These are phyloP conservation scores for Sechiopsis laciniata DNA, from an alignment of 306 rosid genomes.

Conservation along the genomic window DNA sequence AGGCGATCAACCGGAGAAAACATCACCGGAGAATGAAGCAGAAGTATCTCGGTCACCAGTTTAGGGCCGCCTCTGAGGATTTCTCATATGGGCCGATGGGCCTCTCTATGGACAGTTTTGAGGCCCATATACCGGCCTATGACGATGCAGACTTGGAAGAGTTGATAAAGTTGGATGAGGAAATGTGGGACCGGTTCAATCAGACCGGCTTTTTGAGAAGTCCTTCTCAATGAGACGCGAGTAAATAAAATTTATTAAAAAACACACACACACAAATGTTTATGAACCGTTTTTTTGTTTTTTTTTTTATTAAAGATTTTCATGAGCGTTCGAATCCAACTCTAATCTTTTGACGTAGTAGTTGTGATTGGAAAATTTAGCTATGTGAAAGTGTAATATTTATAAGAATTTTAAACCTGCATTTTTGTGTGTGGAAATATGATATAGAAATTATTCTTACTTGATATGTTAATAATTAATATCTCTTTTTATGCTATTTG, in stretches of 20 bases:
- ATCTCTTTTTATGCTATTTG: too few relatives aligned
- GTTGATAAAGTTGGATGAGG: slow-evolving; percentile 40
- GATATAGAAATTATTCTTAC: too few relatives aligned
- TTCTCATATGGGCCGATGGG: neutral
- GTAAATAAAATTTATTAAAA: neutral
- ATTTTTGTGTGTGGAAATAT: neutral
- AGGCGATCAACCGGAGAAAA: slow-evolving; percentile 34
- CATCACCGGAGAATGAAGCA: slow-evolving; percentile 23
- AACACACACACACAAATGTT: neutral
- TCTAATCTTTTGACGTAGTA: neutral
- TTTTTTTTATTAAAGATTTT: too few relatives aligned
- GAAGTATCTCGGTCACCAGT: slow-evolving; percentile 22
- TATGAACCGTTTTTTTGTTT: neutral
- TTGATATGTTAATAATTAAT: too few relatives aligned
- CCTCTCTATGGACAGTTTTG: neutral
- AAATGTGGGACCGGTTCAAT: slow-evolving; percentile 67
- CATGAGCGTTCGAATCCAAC: neutral
- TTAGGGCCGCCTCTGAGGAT: neutral
- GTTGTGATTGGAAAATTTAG: neutral
- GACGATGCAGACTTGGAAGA: neutral
- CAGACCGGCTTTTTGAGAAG: slow-evolving; percentile 79
- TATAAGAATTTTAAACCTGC: neutral
- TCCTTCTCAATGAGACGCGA: slow-evolving; percentile 36
- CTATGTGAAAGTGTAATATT: neutral
- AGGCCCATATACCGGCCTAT: neutral